Base-by-base conservation (phyloP, 2,329 filamentous ascomycete species). In the Sordariomycetes sp. region DNA sequence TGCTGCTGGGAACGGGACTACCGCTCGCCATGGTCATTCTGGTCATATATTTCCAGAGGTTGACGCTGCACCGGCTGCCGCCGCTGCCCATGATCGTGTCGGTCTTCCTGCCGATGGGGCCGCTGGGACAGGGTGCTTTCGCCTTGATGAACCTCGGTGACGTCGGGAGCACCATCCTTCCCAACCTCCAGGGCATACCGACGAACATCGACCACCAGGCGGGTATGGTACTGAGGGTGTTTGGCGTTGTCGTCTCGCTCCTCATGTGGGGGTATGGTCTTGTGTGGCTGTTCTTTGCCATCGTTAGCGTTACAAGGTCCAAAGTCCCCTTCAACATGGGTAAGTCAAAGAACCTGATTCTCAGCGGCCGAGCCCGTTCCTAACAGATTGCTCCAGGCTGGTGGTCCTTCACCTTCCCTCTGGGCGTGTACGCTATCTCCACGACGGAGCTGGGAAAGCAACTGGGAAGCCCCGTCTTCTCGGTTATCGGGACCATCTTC, bases 1-100 rank as follows among this genome's bases (percentile, higher is more conserved):
- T 88, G 18, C 79, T 89, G 62, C 89, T 83, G 84, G 86, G 86
- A 0, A 81, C 83, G 59, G 82, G 84, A 4, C 76, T 72, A 63
- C 69, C 69, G 37, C 74, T 89, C 55, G 80, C 85, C 1, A 78
- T 85, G 68, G 76, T 79, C 50, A 78, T 88, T 22, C 71, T 89
- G 28, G 82, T 81, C 12, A 78, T 89, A 43, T 90, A 89, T 69
- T 88, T 87, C 65, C 82, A 86, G 60, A 82, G 86, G 12, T 74
- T 90, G 11, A 83, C 81, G 3, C 68, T 89, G 2, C 80, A 89
- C 69, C 82, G 83, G 46, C 75, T 89, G 16, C 86, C 86, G 0
- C 79, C 84, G 1, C 76, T 80, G 54, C 86, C 88, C 65, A 80
- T 84, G 58, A 84, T 89, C 51, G 84, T 88, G 11, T 86, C 81